These are phyloP conservation scores for Epichloe typhina DNA, from an alignment of 2,329 filamentous ascomycete species.

Conservation along the genomic window DNA sequence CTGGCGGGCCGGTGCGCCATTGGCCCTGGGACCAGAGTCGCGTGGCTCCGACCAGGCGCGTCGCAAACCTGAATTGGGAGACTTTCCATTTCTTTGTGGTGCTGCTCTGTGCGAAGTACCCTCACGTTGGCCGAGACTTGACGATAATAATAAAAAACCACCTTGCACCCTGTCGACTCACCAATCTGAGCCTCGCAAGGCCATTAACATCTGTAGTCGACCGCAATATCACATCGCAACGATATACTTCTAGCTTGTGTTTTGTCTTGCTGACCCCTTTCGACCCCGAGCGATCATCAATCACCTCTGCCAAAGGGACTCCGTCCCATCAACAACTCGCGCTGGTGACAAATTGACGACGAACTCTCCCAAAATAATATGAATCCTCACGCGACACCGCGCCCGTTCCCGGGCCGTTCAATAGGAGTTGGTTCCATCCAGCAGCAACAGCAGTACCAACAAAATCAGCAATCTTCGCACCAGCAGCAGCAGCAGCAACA, in stretches of 20 bases:
- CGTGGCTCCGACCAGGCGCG: slow-evolving; percentile 8
- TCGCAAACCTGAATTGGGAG: slow-evolving; percentile 9
- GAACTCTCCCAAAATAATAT: slow-evolving; percentile 10
- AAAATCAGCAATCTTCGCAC: slow-evolving; percentile 17
- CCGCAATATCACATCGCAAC: not conserved
- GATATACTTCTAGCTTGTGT: not conserved
- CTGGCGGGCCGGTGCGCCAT: not conserved
- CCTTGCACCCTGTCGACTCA: not conserved
- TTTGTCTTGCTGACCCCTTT: not conserved
- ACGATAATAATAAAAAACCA: not conserved
- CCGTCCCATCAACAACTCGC: not conserved
- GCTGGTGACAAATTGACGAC: not conserved
- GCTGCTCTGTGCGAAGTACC: not conserved
- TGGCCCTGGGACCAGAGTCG: not conserved
- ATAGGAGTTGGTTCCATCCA: slow-evolving; percentile 19
- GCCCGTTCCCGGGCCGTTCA: slow-evolving; percentile 23
- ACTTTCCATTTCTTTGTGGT: not conserved
- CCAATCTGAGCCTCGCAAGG: not conserved
- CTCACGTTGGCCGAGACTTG: not conserved
- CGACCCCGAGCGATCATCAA: too few relatives aligned
- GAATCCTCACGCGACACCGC: slow-evolving; percentile 26
- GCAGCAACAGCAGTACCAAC: slow-evolving; percentile 19
- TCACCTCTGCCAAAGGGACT: too few relatives aligned
- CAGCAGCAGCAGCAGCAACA: slow-evolving; percentile 9
- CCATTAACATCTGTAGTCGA: not conserved